Evolutionary conservation across 1,284 basidiomycete genomes (phyloP).

Genomic region (Trametes pubescens): DNA sequence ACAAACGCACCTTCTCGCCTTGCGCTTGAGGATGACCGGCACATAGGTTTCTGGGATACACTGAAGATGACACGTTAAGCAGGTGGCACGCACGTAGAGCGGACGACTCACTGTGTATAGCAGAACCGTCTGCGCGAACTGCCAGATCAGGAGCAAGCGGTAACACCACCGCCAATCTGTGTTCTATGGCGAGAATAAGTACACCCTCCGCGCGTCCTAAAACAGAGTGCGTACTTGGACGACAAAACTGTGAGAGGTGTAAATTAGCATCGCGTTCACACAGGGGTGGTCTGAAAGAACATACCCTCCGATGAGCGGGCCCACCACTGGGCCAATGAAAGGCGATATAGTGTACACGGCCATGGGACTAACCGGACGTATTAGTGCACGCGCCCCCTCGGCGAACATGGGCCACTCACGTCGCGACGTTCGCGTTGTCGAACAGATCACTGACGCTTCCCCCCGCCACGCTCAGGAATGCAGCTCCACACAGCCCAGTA

Average conservation of each 20-base stretch:
- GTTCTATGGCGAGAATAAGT: slow-evolving; percentile 48
- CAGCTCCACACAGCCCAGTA: slow-evolving; percentile 73
- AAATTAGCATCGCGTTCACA: background rate
- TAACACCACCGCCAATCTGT: slow-evolving; percentile 84
- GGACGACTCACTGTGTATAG: slow-evolving; percentile 55
- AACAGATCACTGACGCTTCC: slow-evolving; percentile 84
- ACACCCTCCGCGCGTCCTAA: background rate
- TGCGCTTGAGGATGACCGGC: slow-evolving; percentile 67
- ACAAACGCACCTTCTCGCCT: slow-evolving; percentile 52
- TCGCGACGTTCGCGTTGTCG: slow-evolving; percentile 65
- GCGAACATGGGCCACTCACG: slow-evolving; percentile 51
- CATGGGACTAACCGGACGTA: slow-evolving; percentile 66
- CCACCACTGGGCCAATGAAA: slow-evolving; percentile 79
- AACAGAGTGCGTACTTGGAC: slow-evolving; percentile 47
- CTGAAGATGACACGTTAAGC: slow-evolving; percentile 36
- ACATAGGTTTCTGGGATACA: slow-evolving; percentile 81
- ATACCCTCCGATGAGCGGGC: slow-evolving; percentile 68
- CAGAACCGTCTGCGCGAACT: slow-evolving; percentile 53
- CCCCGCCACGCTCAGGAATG: slow-evolving; percentile 84
- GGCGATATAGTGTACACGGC: slow-evolving; percentile 75
- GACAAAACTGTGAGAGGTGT: slow-evolving; percentile 45
- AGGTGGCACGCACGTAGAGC: no score
- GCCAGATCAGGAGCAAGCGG: slow-evolving; percentile 72
- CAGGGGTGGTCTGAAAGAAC: slow-evolving; percentile 27
- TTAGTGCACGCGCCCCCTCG: slow-evolving; percentile 4